Evolutionary conservation across 1,284 basidiomycete genomes (phyloP).

Genomic region (Phylloporus sp.): DNA sequence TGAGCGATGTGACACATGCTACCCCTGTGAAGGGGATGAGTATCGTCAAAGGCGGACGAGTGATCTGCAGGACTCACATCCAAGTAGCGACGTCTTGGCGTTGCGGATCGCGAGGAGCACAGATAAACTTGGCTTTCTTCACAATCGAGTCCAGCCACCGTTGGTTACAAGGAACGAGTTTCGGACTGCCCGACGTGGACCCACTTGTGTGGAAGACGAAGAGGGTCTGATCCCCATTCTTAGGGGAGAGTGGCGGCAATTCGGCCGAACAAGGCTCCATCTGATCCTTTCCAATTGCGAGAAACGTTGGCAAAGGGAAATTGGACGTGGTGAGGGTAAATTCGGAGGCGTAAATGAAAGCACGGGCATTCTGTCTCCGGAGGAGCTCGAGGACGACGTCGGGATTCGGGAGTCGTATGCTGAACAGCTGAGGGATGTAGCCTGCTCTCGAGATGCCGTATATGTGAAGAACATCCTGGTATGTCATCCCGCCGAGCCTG

Average conservation of each 20-base stretch:
- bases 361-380: constrained; percentile 55
- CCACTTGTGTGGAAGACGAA: constrained; percentile 79
- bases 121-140: constrained; percentile 57
- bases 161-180: constrained; percentile 69
- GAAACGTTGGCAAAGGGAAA: constrained; percentile 53
- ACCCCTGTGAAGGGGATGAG: constrained; percentile 51
- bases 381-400: constrained; percentile 69
- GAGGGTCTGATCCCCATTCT: constrained; percentile 49
- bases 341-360: constrained; percentile 61
- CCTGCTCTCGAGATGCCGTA: constrained; percentile 74
- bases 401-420: constrained; percentile 69
- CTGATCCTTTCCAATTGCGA: constrained; percentile 45
- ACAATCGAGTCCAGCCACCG: constrained; percentile 62
- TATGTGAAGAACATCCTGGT: constrained; percentile 68
- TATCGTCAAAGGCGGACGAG: constrained; percentile 15
- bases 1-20: constrained; percentile 75
- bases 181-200: constrained; percentile 75
- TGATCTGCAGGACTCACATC: constrained; percentile 51
- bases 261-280: constrained; percentile 41
- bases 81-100: constrained; percentile 69
- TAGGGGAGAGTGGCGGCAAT: constrained; percentile 49
- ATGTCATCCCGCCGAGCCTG: constrained; percentile 71
- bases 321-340: constrained; percentile 42
- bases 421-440: constrained; percentile 74
- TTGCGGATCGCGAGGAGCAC: constrained; percentile 48